Base-by-base conservation (phyloP, 108 stramenopile species). In the Poteriospumella lacustris region DNA sequence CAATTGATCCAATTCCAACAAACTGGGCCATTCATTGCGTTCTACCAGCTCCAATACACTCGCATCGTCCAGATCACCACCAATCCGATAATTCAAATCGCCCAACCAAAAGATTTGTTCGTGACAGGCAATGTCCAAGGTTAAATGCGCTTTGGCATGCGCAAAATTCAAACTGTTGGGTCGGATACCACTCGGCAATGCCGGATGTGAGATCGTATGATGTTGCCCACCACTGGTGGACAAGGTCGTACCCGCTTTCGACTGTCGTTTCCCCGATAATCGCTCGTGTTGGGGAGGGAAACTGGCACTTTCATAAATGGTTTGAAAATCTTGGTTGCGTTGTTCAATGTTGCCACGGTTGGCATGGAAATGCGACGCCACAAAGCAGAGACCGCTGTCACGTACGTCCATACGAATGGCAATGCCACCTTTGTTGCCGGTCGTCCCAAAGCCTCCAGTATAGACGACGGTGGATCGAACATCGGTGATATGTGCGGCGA, bases 341-440 rank as follows among this genome's bases (percentile, higher is more conserved):
- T 5, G 26, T 5, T 9, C 42, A 28, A 73, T 31, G 36, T 73
- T 73, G 24, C 36, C 41, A 12, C 70, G 70, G 70, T 73, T 33
- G 36, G 60, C 60, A 64, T 64, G 60, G 60, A 64, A 64, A 64
- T 64, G 60, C 9, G 60, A 3, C 28, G 33, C 15, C 28, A 64
- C 60, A 24, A 64, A 64, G 60, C 60, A 64, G 24, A 64, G 15
- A 34, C 33, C 5, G 24, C 60, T 64, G 31, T 64, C 60, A 64
- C 36, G 24, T 5, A 64, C 5, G 36, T 64, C 60, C 60, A 64
- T 64, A 64, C 60, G 60, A 64, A 96, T 83, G 44, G 87, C 81
- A 42, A 91, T 92, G 58, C 96, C 99, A 29, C 99, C 99, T 85
- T 99, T 99, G 84, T 99, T 99, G 58, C 99, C 99, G 93, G 96